Evolutionary conservation across 2,329 filamentous ascomycete genomes (phyloP), one percentile per base, ranked within the genome.

Genomic region (Sclerotinia sclerotiorum): DNA sequence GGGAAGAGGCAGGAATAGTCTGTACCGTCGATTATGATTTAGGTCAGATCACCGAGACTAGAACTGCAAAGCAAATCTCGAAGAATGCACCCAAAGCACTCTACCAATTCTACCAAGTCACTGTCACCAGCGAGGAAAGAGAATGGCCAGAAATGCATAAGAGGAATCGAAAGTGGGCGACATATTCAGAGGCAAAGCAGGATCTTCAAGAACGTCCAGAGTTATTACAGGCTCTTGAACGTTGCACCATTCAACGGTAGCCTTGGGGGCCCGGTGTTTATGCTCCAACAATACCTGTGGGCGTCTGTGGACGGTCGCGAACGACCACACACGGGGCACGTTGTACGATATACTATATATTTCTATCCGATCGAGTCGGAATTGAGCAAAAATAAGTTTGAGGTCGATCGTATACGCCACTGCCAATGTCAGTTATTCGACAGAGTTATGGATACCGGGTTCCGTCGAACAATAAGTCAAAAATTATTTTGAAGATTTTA

Each of bases 111-210:
- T 95, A 88, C 80, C 92, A 98, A 80, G 94, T 89, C 71, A 90
- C 87, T n/a, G 95, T 99, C 70, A 87, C 90, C 72, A 89, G 89
- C 76, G 92, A 97, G 81, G 91, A 95, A 79, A 83, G 84, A 21
- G 88, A 94, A 69, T 99, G 95, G 95, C 95, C 95, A 1, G 95
- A 99, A 83, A 90, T 87, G 82, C 88, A 97, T 80, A 98, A 97
- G 84, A 87, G 95, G 76, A 90, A 90, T 79, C 88, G 95, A 70
- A 87, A 90, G 78, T 99, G 95, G 95, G 93, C 97, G 79, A 90
- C 88, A 64, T 97, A 92, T 78, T 81, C 85, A 63, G 88, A 96
- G 79, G 95, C 95, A n/a, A 87, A 87, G 72, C 88, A 91, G 73
- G 88, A 89, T 61, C 82, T 99, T 75, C 85, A 87, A 73, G 85